A percentile compares a stretch with the other conserved stretches of the same genome.
Conservation (phyloP, 2,329 filamentous ascomycete species). For the Diaporthe longicolla region DNA sequence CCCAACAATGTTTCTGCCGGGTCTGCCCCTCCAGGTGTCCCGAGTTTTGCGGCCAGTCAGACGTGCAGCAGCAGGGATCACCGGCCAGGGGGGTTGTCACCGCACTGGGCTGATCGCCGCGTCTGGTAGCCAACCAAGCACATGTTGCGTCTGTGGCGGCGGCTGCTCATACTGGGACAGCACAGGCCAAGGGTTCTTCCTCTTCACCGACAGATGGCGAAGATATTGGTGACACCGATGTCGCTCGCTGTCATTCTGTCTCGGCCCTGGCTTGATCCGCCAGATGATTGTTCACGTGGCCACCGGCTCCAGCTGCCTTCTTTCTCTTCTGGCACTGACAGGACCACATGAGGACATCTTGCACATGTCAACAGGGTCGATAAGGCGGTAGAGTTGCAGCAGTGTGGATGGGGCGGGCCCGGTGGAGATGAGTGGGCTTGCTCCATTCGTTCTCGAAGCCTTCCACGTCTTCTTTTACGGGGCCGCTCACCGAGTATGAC, state of each 20-base stretch:
- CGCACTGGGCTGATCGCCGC: constrained; percentile 39
- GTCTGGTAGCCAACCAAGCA: constrained; percentile 31
- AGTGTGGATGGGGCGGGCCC: not conserved
- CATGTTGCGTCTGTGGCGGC: constrained; percentile 29
- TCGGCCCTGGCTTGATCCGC: constrained; percentile 23
- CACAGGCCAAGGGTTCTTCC: constrained; percentile 31
- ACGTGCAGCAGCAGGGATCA: constrained; percentile 36
- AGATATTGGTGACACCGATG: constrained; percentile 35
- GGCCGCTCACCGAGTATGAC: constrained; percentile 25
- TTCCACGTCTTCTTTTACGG: constrained; percentile 22
- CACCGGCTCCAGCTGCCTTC: constrained; percentile 26
- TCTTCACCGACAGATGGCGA: constrained; percentile 41
- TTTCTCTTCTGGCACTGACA: not conserved
- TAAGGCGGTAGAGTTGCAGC: not conserved
- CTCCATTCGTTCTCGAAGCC: constrained; percentile 34
- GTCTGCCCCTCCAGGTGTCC: not conserved
- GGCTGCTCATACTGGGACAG: constrained; percentile 13
- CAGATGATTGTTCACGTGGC: constrained; percentile 29
- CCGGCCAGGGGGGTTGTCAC: constrained; percentile 31
- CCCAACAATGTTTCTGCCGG: constrained; percentile 6
- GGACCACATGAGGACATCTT: not conserved
- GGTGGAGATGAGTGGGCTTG: not conserved
- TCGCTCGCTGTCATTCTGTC: constrained; percentile 35
- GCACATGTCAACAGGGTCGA: not conserved
- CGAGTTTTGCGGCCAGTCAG: constrained; percentile 17